Evolutionary conservation across 192 early-diverging fungal species (phyloP), one percentile per base, ranked within the genome.

Genomic region (Chytriomyces sp.): DNA sequence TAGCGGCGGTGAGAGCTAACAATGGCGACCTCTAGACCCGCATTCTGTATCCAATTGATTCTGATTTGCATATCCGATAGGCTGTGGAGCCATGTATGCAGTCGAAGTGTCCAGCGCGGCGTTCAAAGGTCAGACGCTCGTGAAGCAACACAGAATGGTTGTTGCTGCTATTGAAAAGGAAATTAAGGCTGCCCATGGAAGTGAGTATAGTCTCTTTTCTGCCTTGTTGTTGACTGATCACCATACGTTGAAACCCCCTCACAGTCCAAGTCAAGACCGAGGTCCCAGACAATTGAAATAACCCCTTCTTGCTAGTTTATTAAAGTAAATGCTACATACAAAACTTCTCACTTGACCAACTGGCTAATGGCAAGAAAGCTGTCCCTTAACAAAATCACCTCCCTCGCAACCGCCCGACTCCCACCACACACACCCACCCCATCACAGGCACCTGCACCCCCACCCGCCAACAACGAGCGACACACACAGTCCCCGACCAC

Each of bases 71-170:
- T 49, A 10, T 1, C 22, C 52, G 91, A 91, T 92, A 49, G 97
- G 97, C n/a, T 99, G 97, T 77, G 97, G 97, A 12, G 92, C 93
- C 39, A 96, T 96, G 94, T 98, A 96, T 67, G 89, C 89, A n/a
- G 90, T 99, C 52, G 89, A 93, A 67, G 91, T 99, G 73, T 87
- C 89, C 34, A 90, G 91, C 32, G 78, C 84, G 8, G 67, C 81
- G 63, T 99, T 99, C 83, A 86, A 90, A 70, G 90, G 89, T 5
- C 67, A 90, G 60, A 78, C 68, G 14, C 83, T 93, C 70, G 89
- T 99, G 39, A 93, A 93, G 74, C 97, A 98, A 77, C 96, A 97
- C 72, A 84, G 92, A 56, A 80, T 94, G 73, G 94, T 99, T 39
- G 96, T 92, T 76, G 87, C 91, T 39, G 75, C 93, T 22, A 80